Conservation (phyloP, 2,329 filamentous ascomycete species). For the Xylariaceae sp. region DNA sequence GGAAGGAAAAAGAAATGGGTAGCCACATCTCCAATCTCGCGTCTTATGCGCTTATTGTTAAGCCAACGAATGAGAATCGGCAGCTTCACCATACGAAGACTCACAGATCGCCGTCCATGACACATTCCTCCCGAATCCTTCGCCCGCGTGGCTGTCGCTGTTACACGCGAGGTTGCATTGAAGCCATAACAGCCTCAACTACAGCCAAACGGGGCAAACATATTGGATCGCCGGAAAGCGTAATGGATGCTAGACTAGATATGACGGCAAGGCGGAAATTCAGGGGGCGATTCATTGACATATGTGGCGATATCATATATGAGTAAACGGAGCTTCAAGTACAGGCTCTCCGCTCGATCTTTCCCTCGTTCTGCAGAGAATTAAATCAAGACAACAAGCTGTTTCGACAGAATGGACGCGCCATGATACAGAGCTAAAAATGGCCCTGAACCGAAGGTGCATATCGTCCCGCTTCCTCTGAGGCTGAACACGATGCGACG, state of each 20-base stretch:
- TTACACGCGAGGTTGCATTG: neutral
- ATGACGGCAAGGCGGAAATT: too few species aligned
- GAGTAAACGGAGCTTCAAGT: too few species aligned
- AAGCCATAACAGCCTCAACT: too few species aligned
- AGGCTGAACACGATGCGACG: constrained; percentile 1
- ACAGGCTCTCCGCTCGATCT: too few species aligned
- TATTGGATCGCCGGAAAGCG: too few species aligned
- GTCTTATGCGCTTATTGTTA: constrained; percentile 1
- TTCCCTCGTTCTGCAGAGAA: too few species aligned
- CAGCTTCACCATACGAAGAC: neutral
- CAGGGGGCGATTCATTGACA: too few species aligned
- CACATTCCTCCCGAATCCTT: neutral
- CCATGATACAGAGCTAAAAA: too few species aligned
- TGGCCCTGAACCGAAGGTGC: neutral
- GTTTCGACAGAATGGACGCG: too few species aligned
- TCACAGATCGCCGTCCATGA: neutral
- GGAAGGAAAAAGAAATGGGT: constrained; percentile 14
- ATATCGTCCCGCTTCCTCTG: neutral
- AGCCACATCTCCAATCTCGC: constrained; percentile 17
- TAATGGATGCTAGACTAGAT: too few species aligned
- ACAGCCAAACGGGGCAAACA: neutral
- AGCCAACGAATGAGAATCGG: constrained; percentile 15
- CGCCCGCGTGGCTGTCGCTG: neutral
- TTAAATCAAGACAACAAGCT: too few species aligned
- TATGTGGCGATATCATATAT: too few species aligned